phyloP scores from a whole-genome alignment of 192 early-diverging fungal species.

The Coemansia sp. region DNA sequence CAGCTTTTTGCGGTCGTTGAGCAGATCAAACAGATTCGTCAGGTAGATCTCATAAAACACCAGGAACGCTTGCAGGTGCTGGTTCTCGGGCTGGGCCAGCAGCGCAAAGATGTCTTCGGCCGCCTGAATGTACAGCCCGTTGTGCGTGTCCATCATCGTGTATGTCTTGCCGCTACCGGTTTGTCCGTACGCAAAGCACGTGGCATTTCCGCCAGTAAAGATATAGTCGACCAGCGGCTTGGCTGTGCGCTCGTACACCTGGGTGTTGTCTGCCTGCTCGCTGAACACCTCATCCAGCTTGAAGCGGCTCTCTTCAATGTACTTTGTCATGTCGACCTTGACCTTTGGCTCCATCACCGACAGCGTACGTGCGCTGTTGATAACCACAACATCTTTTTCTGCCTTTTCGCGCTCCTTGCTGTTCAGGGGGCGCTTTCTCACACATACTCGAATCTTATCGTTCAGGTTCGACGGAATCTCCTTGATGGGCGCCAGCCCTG shows the following conservation, averaged over 20 bases:
- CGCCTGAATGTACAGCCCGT: constrained; percentile 91
- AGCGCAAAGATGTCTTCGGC: constrained; percentile 87
- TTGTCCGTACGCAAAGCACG: constrained; percentile 98
- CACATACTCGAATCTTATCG: constrained; percentile 94
- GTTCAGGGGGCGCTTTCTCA: constrained; percentile 92
- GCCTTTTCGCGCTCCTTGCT: constrained; percentile 75
- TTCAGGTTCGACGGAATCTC: constrained; percentile 34
- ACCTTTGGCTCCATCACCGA: constrained; percentile 94
- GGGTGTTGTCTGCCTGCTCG: constrained; percentile 70
- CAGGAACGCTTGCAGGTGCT: constrained; percentile 77
- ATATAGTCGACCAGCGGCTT: constrained; percentile 92
- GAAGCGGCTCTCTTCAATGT: constrained; percentile 91
- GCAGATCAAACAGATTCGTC: constrained; percentile 89
- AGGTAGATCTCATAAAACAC: constrained; percentile 98
- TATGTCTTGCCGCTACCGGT: constrained; percentile 94
- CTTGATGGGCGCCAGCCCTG: constrained; percentile 15
- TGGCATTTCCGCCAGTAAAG: constrained; percentile 93
- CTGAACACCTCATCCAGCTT: constrained; percentile 97
- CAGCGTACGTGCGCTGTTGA: constrained; percentile 66
- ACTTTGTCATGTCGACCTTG: constrained; percentile 93
- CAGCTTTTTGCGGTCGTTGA: constrained; percentile 86
- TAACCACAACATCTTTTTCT: constrained; percentile 82
- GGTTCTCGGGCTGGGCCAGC: constrained; percentile 64
- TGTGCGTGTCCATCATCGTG: constrained; percentile 88
- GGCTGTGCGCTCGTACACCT: constrained; percentile 89